These are phyloP conservation scores for Gynostemma pentaphyllum DNA, from an alignment of 306 rosid genomes.

Conservation along the genomic window DNA sequence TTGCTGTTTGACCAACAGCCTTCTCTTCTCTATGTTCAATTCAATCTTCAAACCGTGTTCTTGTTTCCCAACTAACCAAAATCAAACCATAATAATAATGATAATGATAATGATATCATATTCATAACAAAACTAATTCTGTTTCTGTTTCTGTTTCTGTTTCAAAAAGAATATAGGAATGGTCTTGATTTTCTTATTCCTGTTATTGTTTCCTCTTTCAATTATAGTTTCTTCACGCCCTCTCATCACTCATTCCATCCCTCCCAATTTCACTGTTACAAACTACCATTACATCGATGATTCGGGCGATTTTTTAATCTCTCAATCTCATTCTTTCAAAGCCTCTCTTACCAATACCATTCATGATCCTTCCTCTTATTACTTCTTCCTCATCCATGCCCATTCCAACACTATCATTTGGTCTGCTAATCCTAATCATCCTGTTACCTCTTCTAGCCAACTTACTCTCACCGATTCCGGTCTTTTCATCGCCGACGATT, in stretches of 20 bases:
- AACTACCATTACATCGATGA: constrained; percentile 26
- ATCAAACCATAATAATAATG: too few relatives aligned
- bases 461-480: constrained; percentile 43
- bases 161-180: too few relatives aligned
- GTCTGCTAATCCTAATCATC: constrained; percentile 55
- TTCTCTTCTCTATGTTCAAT: too few relatives aligned
- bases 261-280: constrained; percentile 52
- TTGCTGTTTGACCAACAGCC: too few relatives aligned
- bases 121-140: neutral
- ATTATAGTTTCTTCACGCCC: neutral
- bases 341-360: constrained; percentile 49
- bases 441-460: constrained; percentile 42
- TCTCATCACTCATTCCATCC: neutral
- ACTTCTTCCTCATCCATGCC: constrained; percentile 50
- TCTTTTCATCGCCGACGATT: constrained; percentile 25
- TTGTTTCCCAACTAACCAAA: too few relatives aligned
- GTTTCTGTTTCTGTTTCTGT: neutral
- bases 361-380: constrained; percentile 29
- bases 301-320: constrained; percentile 54
- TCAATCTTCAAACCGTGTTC: too few relatives aligned
- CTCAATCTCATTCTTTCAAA: constrained; percentile 38
- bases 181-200: neutral
- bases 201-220: neutral
- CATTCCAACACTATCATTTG: constrained; percentile 51
- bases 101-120: too few relatives aligned